These are phyloP conservation scores for Leucaena leucocephala DNA, from an alignment of 306 rosid genomes.

Conservation along the genomic window DNA sequence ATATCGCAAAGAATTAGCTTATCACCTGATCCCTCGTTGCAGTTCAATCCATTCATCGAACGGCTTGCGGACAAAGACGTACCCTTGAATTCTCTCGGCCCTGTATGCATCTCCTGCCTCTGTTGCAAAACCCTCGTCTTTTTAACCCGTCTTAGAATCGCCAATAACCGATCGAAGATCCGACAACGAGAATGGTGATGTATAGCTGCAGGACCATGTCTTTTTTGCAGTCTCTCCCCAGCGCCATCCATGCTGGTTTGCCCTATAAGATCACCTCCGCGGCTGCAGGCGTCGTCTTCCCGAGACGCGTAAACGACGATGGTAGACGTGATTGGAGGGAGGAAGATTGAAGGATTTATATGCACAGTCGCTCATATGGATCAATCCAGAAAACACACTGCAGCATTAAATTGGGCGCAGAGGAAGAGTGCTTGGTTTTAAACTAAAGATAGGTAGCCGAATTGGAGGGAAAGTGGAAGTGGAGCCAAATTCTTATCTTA, in stretches of 20 bases:
- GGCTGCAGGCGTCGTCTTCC: slow-evolving; percentile 37
- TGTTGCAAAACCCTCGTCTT: slow-evolving; percentile 28
- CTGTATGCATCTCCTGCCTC: slow-evolving; percentile 29
- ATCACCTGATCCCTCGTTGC: slow-evolving; percentile 49
- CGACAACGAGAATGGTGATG: slow-evolving; percentile 60
- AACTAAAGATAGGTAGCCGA: background rate
- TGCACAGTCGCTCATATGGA: slow-evolving; percentile 22
- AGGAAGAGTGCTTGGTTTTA: slow-evolving; percentile 17
- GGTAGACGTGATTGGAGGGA: slow-evolving; percentile 13
- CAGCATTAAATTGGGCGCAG: slow-evolving; percentile 38
- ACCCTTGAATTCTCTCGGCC: slow-evolving; percentile 8
- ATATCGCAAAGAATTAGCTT: slow-evolving; percentile 6
- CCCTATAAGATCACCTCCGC: slow-evolving; percentile 10
- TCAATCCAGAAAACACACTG: background rate
- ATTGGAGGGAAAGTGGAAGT: slow-evolving; percentile 44
- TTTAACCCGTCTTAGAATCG: slow-evolving; percentile 47
- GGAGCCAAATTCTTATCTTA: background rate
- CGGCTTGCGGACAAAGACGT: slow-evolving; percentile 19
- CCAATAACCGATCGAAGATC: slow-evolving; percentile 52
- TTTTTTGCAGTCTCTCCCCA: background rate
- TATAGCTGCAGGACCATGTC: background rate
- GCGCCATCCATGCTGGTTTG: slow-evolving; percentile 44
- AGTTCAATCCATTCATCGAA: slow-evolving; percentile 35
- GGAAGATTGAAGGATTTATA: slow-evolving; percentile 40
- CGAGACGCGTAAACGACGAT: slow-evolving; percentile 49